Conservation (phyloP, 371 early-diverging fungal species). For the Mycotypha africana region DNA sequence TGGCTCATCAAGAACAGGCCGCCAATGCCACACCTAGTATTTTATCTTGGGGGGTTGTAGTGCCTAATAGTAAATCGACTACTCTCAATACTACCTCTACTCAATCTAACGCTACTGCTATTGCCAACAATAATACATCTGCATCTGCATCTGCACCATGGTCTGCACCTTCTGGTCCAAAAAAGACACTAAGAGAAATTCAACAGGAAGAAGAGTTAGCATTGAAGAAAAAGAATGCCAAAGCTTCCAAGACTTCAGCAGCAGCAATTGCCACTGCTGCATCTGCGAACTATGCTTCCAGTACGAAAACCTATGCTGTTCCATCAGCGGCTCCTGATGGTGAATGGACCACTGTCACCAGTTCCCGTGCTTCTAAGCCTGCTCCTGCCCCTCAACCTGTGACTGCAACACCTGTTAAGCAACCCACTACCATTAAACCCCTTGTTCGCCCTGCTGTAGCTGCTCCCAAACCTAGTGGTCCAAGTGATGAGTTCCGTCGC, state of each 20-base stretch:
- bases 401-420: slow-evolving; percentile 15
- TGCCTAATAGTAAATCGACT: slow-evolving; percentile 9
- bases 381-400: slow-evolving; percentile 14
- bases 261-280: slow-evolving; percentile 12
- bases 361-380: slow-evolving; percentile 26
- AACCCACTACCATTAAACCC: slow-evolving; percentile 6
- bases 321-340: slow-evolving; percentile 7
- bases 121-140: slow-evolving; percentile 10
- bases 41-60: slow-evolving; percentile 41
- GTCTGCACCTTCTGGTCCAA: slow-evolving; percentile 40
- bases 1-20: slow-evolving; percentile 9
- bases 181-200: slow-evolving; percentile 73
- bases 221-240: slow-evolving; percentile 39
- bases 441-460: no score
- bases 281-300: slow-evolving; percentile 22
- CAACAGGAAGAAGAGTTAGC: slow-evolving; percentile 73
- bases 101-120: no score
- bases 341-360: slow-evolving; percentile 46
- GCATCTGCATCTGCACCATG: slow-evolving; percentile 37
- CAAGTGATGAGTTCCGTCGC: slow-evolving; percentile 70
- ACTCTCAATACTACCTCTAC: slow-evolving; percentile 16
- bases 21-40: slow-evolving; percentile 16
- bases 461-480: slow-evolving; percentile 23
- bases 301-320: slow-evolving; percentile 17
- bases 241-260: slow-evolving; percentile 24